phyloP scores from a whole-genome alignment of 768 basidiomycete species.

The Xanthoconium purpureum region DNA sequence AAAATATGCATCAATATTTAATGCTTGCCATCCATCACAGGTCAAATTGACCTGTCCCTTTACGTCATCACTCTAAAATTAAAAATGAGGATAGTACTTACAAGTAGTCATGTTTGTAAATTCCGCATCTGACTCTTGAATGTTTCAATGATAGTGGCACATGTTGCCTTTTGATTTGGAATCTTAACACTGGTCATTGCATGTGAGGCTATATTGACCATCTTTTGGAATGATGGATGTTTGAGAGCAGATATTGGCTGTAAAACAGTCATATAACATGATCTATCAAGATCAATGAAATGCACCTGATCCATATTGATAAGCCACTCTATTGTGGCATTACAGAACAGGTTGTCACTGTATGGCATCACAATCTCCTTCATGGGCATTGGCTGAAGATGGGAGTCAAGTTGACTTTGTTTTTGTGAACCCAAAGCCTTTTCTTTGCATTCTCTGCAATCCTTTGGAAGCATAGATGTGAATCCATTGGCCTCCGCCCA shows the following conservation, averaged over 20 bases:
- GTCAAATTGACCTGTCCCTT: background rate
- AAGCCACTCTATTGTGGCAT: background rate
- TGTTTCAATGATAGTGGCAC: background rate
- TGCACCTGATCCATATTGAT: background rate
- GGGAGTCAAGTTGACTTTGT: background rate
- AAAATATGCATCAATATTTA: constrained; percentile 1
- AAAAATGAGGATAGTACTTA: background rate
- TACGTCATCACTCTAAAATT: background rate
- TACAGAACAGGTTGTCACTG: background rate
- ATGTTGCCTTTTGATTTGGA: background rate
- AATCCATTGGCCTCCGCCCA: background rate
- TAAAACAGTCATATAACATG: background rate
- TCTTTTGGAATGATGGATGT: background rate
- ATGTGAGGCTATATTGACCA: background rate
- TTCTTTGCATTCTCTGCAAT: background rate
- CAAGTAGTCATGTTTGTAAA: background rate
- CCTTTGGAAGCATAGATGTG: background rate
- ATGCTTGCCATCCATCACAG: constrained; percentile 7
- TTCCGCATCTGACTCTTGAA: background rate
- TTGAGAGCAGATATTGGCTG: background rate
- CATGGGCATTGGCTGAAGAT: background rate
- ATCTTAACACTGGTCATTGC: background rate
- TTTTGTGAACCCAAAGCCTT: no score
- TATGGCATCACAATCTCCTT: background rate
- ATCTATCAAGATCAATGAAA: background rate